These are phyloP conservation scores for Fusarium subglutinans DNA, from an alignment of 2,329 filamentous ascomycete species.

Conservation along the genomic window DNA sequence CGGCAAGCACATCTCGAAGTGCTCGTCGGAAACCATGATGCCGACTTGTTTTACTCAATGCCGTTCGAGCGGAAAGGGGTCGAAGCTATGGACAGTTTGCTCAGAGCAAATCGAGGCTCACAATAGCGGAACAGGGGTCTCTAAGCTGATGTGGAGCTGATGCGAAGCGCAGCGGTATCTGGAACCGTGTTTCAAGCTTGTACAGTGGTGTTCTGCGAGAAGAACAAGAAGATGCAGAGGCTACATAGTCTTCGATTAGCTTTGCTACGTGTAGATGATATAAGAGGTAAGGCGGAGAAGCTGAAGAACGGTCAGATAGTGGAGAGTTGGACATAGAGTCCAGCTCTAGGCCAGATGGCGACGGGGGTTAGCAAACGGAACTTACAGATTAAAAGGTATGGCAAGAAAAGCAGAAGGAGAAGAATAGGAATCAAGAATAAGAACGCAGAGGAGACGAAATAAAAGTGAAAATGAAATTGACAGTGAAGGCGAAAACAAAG, in stretches of 20 bases:
- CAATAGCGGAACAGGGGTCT: conserved; percentile 22
- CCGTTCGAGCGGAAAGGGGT: conserved; percentile 10
- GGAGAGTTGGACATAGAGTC: conserved; percentile 31
- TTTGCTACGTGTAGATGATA: not conserved
- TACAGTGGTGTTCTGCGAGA: conserved; percentile 10
- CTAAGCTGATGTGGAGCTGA: conserved; percentile 28
- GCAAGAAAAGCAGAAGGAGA: conserved; percentile 22
- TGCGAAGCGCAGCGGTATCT: conserved; percentile 10
- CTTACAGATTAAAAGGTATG: conserved; percentile 35
- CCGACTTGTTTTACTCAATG: conserved; percentile 35
- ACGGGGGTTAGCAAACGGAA: conserved; percentile 1
- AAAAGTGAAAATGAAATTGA: conserved; percentile 21
- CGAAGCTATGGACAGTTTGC: conserved; percentile 26
- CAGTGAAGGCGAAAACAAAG: conserved; percentile 21
- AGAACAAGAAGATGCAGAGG: conserved; percentile 32
- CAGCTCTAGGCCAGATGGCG: not conserved
- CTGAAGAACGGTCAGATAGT: conserved; percentile 32
- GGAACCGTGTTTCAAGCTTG: conserved; percentile 9
- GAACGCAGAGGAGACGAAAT: conserved; percentile 29
- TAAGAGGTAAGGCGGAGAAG: conserved; percentile 25
- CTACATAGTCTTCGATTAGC: conserved; percentile 35
- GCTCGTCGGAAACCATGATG: conserved; percentile 89
- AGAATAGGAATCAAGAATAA: conserved; percentile 14
- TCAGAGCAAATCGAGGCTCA: conserved; percentile 19
- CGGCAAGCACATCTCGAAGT: conserved; percentile 90